Evolutionary conservation across 495 filamentous ascomycete species (phyloP), one percentile per base, ranked within the genome.

Genomic region (Aspergillus olivimuriae): DNA sequence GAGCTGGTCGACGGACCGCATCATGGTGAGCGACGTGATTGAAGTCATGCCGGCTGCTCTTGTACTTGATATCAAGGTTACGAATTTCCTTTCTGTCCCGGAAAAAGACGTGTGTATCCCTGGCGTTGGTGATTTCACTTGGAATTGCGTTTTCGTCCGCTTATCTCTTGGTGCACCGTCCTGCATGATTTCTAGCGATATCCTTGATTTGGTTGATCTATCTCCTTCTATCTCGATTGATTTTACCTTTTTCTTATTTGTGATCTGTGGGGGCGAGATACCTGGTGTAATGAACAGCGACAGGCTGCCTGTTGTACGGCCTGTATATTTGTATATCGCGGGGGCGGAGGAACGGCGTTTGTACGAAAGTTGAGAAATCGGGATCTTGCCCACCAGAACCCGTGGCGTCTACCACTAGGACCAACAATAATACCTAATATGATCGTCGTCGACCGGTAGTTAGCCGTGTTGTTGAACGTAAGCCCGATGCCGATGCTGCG

Each of bases 1-100:
- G 74, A 76, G 50, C 51, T 76, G 16, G 70, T 76, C 10, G 60
- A 66, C 28, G 62, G 62, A 36, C 51, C 54, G 9, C 24, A 45
- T 6, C 7, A 34, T 28, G 22, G 19, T 15, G 8, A 34, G 5
- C 32, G 15, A 4, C 34, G 20, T 17, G 4, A 15, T 17, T 6
- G 24, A 28, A 5, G 11, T 11, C 24, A 11, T 28, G 24, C 5
- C 24, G 24, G 24, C 24, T 28, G 6, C 6, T 6, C 24, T 42
- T 48, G 43, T 46, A 45, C 36, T 53, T 51, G 48, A 60, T 60
- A 57, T 50, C 52, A 53, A 49, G 34, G 41, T 53, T 17, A 68
- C 65, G 62, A 68, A 66, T 68, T 51, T 66, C 56, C 50, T 67
- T 63, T 49, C 44, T 34, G 39, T 39, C 32, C 33, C 38, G 18